A percentile compares a stretch with the other conserved stretches of the same genome.
Conservation (phyloP, 192 early-diverging fungal species). For the Backusella morwellensis region DNA sequence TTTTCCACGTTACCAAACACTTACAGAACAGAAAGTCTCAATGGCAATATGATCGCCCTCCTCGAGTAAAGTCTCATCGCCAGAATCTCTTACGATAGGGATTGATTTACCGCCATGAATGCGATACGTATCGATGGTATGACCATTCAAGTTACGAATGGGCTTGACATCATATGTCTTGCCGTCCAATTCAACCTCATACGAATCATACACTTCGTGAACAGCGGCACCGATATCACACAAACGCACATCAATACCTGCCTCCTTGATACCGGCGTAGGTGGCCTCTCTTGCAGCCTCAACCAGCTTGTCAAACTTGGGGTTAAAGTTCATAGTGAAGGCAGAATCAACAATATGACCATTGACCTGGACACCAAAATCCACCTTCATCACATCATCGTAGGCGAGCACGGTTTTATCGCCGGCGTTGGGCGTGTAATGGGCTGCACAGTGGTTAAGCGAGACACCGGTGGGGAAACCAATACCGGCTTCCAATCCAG, state of each 20-base stretch:
- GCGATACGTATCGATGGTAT: conserved; percentile 87
- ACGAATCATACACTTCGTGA: conserved; percentile 98
- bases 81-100: conserved; percentile 82
- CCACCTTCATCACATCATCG: conserved; percentile 95
- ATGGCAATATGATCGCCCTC: conserved; percentile 95
- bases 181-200: conserved; percentile 92
- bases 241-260: conserved; percentile 96
- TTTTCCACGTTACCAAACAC: conserved; percentile 14
- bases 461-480: conserved; percentile 96
- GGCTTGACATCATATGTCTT: conserved; percentile 92
- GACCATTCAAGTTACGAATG: conserved; percentile 96
- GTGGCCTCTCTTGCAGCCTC: conserved; percentile 93
- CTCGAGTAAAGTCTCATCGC: conserved; percentile 93
- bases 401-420: conserved; percentile 86
- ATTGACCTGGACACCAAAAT: conserved; percentile 93
- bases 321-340: conserved; percentile 92
- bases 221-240: conserved; percentile 94
- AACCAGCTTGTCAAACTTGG: conserved; percentile 80
- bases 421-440: conserved; percentile 97
- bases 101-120: conserved; percentile 96
- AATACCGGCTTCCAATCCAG: conserved; percentile 82
- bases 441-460: conserved; percentile 93
- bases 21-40: conserved; percentile 89
- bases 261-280: conserved; percentile 90
- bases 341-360: conserved; percentile 95